These are phyloP conservation scores for Mycosphaerella arachidis DNA, from an alignment of 2,329 filamentous ascomycete genomes.

Conservation along the genomic window DNA sequence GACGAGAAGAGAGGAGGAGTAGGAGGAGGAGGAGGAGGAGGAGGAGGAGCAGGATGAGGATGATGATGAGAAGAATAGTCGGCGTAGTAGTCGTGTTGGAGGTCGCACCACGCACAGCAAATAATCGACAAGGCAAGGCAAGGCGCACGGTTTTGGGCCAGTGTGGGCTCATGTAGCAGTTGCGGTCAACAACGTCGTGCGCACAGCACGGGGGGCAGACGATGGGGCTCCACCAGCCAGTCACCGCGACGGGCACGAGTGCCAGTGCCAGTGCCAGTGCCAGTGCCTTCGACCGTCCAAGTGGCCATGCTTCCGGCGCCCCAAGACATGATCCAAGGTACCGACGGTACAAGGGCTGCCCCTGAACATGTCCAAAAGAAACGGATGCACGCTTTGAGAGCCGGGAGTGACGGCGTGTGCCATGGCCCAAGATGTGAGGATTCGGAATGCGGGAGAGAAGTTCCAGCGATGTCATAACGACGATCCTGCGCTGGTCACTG, in stretches of 20 bases:
- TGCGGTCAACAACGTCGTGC: conserved; percentile 8
- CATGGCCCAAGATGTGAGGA: conserved; percentile 9
- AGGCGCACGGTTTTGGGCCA: not conserved
- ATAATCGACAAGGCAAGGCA: not conserved
- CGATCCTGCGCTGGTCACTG: conserved; percentile 7
- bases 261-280: not conserved
- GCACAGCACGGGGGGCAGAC: not conserved
- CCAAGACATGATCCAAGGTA: conserved; percentile 9
- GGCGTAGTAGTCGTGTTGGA: not conserved
- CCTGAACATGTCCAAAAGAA: conserved; percentile 3
- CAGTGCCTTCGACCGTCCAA: not conserved
- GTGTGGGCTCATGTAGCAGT: conserved; percentile 5
- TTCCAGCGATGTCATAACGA: conserved; percentile 20
- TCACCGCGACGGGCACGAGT: not conserved
- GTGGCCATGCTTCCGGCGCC: conserved; percentile 14
- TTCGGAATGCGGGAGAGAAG: conserved; percentile 7
- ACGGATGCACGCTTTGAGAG: conserved; percentile 18
- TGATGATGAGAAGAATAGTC: not conserved
- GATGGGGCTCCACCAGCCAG: not conserved
- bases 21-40: no score
- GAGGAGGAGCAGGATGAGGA: not conserved
- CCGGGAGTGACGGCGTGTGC: conserved; percentile 17
- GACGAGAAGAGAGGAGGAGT: not conserved
- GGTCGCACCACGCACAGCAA: not conserved
- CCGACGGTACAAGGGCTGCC: conserved; percentile 1